Conservation (phyloP, 2,329 filamentous ascomycete species). For the Xylariaceae sp. region DNA sequence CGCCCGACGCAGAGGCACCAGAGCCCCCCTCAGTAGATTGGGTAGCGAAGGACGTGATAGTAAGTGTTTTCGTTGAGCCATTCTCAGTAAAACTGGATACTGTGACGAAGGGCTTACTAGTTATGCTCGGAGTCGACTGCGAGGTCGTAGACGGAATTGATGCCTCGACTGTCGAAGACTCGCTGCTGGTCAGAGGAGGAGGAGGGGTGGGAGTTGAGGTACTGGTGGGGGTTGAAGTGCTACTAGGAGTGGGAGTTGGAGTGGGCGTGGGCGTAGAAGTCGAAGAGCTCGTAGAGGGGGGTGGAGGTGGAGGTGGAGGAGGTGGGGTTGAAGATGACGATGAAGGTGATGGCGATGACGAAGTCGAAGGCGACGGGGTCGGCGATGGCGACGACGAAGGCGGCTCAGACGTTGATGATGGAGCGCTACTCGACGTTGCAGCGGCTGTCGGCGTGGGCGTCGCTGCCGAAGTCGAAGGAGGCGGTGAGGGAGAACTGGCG, state of each 20-base stretch:
- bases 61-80: slow-evolving; percentile 23
- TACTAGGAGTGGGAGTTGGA: slow-evolving; percentile 14
- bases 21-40: slow-evolving; percentile 10
- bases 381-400: slow-evolving; percentile 2
- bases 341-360: slow-evolving; percentile 10
- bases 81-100: slow-evolving; percentile 9
- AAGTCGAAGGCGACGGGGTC: slow-evolving; percentile 1
- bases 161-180: slow-evolving; percentile 15
- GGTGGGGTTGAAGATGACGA: slow-evolving; percentile 4
- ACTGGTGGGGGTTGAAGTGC: slow-evolving; percentile 15
- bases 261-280: slow-evolving; percentile 13
- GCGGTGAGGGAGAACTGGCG: slow-evolving; percentile 10
- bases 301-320: slow-evolving; percentile 18
- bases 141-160: slow-evolving; percentile 13
- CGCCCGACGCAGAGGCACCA: slow-evolving; percentile 5
- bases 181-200: slow-evolving; percentile 11
- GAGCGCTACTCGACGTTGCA: slow-evolving; percentile 11
- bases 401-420: slow-evolving; percentile 13
- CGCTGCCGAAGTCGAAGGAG: not conserved
- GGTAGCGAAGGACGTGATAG: slow-evolving; percentile 26
- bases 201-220: slow-evolving; percentile 13
- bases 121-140: not conserved
- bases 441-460: slow-evolving; percentile 5
- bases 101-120: not conserved
- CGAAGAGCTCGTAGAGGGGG: slow-evolving; percentile 8